Evolutionary conservation across 2,329 filamentous ascomycete species (phyloP), one percentile per base, ranked within the genome.

Genomic region (Ophidiomyces ophidiicola): DNA sequence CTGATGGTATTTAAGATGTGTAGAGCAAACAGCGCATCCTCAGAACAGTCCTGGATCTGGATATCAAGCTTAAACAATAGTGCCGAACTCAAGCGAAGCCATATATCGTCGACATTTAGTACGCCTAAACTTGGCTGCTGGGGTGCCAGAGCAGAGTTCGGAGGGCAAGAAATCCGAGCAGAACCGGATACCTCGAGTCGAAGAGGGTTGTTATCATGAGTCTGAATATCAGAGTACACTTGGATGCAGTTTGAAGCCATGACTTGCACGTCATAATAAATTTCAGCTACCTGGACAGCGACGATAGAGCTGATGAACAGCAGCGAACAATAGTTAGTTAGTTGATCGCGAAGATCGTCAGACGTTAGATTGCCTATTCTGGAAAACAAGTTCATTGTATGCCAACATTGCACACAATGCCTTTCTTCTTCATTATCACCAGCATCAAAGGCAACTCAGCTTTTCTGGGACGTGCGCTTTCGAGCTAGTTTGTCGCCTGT

Each of bases 11-110:
- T 19, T 18, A 44, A 14, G 3, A 31, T 21, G n/a, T 4, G 11
- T 18, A 24, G 7, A 6, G 31, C 19, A 15, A 12, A 32, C 4
- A 26, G 21, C 11, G 30, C n/a, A 7, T 26, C 5, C 6, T 41
- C 17, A 10, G 44, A 14, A 10, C 24, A 23, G 7, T 39, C 25
- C 14, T 40, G 37, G 17, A 48, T 41, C 12, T 8, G 25, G 20
- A 61, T 32, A 6, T 42, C 41, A 5, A 61, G 33, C n/a, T 49
- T 44, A 5, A 62, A 37, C 26, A 44, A 44, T 5, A 60, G 32
- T 19, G 39, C 33, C 6, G 39, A 31, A 7, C 48, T 46, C 39
- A 55, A 51, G 21, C 41, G 47, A 5, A 57, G 45, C 59, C 58
- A 62, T 19, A 51, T 17, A 10, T 42, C 36, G 32, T 15, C 31